Evolutionary conservation across 129 eudicot species (phyloP).

Genomic region (Glebionis coronaria): DNA sequence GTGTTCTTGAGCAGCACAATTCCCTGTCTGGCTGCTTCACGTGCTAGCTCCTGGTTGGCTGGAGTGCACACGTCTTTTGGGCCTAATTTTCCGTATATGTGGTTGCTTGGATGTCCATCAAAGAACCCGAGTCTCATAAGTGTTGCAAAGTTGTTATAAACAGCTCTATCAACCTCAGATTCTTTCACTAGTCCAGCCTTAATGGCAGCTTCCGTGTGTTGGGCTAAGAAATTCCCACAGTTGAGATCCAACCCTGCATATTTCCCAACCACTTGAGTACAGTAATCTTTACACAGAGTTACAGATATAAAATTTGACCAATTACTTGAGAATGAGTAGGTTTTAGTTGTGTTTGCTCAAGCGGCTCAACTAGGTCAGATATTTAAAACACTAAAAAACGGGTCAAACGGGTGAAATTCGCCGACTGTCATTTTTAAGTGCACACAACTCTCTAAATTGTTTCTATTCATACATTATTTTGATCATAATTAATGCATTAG

Average conservation of each 20-base stretch:
- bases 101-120: constrained; percentile 81
- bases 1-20: constrained; percentile 82
- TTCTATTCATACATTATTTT: no score
- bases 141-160: constrained; percentile 73
- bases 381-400: no score
- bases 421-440: no score
- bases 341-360: no score
- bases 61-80: constrained; percentile 89
- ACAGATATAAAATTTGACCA: no score
- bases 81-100: constrained; percentile 66
- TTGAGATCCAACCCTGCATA: constrained; percentile 79
- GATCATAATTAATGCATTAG: no score
- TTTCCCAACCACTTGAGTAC: neutral
- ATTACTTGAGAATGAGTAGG: no score
- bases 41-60: constrained; percentile 76
- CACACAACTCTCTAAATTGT: no score
- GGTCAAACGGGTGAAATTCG: no score
- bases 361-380: no score
- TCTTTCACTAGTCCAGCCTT: constrained; percentile 60
- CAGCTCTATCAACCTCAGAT: constrained; percentile 56
- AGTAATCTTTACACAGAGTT: no score
- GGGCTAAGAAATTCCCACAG: constrained; percentile 63
- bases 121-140: constrained; percentile 92
- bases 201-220: constrained; percentile 67
- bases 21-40: constrained; percentile 95